Conservation (phyloP, 768 basidiomycete species). For the Boletellus sp. region DNA sequence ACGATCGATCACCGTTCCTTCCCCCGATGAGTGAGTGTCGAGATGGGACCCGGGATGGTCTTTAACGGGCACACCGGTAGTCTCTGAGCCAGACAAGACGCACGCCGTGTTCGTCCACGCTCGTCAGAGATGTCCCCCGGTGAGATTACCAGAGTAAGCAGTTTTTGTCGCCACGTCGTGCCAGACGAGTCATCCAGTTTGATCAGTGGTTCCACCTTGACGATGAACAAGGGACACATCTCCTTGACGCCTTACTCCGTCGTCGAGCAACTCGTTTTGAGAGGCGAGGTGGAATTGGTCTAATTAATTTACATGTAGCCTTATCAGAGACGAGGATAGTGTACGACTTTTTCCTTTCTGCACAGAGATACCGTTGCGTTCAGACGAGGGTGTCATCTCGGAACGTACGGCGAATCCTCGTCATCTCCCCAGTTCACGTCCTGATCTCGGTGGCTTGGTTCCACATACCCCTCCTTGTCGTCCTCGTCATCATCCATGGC, state of each 20-base stretch:
- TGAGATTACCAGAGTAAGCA: constrained; percentile 67
- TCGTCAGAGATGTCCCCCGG: constrained; percentile 60
- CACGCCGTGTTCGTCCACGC: constrained; percentile 83
- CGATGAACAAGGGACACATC: constrained; percentile 79
- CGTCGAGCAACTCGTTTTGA: constrained; percentile 67
- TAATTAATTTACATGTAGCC: constrained; percentile 35
- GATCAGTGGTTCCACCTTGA: constrained; percentile 62
- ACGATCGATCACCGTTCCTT: constrained; percentile 67
- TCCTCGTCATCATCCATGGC: constrained; percentile 43
- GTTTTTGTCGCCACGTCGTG: not conserved
- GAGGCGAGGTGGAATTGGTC: constrained; percentile 76
- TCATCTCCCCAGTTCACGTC: constrained; percentile 41
- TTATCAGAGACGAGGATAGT: constrained; percentile 6
- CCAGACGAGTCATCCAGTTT: not conserved
- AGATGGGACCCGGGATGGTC: not conserved
- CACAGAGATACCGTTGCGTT: constrained; percentile 5
- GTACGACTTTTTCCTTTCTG: constrained; percentile 9
- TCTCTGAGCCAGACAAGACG: constrained; percentile 71
- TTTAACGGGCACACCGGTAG: constrained; percentile 39
- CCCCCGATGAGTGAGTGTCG: constrained; percentile 66
- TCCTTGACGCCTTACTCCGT: constrained; percentile 74
- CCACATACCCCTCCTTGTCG: constrained; percentile 37
- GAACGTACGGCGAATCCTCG: constrained; percentile 44
- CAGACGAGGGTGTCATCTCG: constrained; percentile 24
- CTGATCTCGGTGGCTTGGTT: constrained; percentile 39